A percentile compares a stretch with the other conserved stretches of the same genome.
phyloP scores from a whole-genome alignment of 768 basidiomycete genomes.

The Russula brevipes region DNA sequence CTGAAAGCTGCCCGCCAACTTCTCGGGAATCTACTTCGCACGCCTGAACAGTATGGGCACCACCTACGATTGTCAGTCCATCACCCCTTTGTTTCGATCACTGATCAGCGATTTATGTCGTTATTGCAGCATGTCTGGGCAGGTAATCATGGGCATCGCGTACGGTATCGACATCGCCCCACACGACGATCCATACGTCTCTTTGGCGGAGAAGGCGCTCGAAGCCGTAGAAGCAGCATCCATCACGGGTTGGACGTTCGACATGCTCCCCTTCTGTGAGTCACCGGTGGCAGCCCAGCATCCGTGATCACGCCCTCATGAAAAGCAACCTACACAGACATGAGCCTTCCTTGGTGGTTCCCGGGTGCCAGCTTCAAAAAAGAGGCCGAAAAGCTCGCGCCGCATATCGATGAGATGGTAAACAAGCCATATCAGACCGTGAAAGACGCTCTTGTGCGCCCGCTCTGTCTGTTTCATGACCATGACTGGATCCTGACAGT shows the following conservation, averaged over 20 bases:
- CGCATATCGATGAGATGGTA: constrained; percentile 25
- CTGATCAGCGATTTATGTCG: constrained; percentile 12
- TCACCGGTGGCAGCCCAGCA: background rate
- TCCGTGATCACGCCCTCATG: background rate
- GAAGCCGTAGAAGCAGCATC: constrained; percentile 19
- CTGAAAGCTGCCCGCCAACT: constrained; percentile 18
- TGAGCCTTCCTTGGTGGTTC: constrained; percentile 28
- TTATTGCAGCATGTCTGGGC: constrained; percentile 16
- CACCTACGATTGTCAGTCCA: constrained; percentile 16
- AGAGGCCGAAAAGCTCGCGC: constrained; percentile 22
- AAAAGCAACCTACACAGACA: constrained; percentile 17
- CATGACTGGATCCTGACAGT: background rate
- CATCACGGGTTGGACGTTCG: constrained; percentile 20
- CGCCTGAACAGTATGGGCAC: constrained; percentile 14
- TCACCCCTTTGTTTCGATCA: background rate
- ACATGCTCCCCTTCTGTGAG: constrained; percentile 23
- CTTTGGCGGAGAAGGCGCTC: constrained; percentile 22
- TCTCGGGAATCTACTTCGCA: constrained; percentile 15
- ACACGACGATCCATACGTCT: constrained; percentile 24
- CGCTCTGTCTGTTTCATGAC: background rate
- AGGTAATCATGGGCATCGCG: constrained; percentile 25
- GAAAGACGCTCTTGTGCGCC: constrained; percentile 19
- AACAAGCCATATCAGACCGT: constrained; percentile 27
- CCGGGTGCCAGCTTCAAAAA: constrained; percentile 30
- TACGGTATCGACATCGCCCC: constrained; percentile 25